Evolutionary conservation across 2,329 filamentous ascomycete genomes (phyloP), one percentile per base, ranked within the genome.

Genomic region (Hirsutella rhossiliensis): DNA sequence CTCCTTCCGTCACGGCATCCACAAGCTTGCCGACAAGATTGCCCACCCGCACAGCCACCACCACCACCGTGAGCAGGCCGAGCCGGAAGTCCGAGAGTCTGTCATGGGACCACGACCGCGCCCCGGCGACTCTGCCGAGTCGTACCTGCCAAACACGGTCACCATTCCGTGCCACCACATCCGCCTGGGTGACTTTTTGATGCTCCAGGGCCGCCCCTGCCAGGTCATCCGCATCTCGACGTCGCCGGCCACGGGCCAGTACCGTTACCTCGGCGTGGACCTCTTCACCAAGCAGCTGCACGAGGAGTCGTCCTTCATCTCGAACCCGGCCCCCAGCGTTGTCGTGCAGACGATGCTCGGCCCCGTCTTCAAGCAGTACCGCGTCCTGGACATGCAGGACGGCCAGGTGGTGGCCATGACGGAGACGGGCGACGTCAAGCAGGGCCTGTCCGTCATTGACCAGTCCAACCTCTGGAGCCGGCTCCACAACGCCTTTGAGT

Each of bases 341-440:
- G 81, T 97, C 52, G 90, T 98, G 61, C 92, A 98, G 84, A 97
- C 90, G 74, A 97, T 98, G 88, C 85, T 94, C 55, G 92, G 90
- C 59, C 92, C 92, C 52, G 82, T 97, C 74, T 96, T 97, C 87
- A 97, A 97, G 87, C 92, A 97, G 79, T 98, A 98, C 84, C 89
- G 92, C 62, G 90, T 98, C 64, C 84, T 98, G 50, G 92, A 98
- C 75, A 84, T 98, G 56, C 82, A 88, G 67, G 86, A 94, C 54
- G 89, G 78, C 57, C 58, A 82, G 59, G 69, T 98, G 62, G 87
- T 94, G 54, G 89, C 89, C 75, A 97, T 98, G 89, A 98, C 92
- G 64, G 92, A 98, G 84, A 87, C 83, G 53, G 89, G 92, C 59
- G 90, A 98, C 65, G 88, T 98, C 76, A 97, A 97, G 85, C 89